Conservation (phyloP, 192 early-diverging fungal genomes). For the Podila horticola region DNA sequence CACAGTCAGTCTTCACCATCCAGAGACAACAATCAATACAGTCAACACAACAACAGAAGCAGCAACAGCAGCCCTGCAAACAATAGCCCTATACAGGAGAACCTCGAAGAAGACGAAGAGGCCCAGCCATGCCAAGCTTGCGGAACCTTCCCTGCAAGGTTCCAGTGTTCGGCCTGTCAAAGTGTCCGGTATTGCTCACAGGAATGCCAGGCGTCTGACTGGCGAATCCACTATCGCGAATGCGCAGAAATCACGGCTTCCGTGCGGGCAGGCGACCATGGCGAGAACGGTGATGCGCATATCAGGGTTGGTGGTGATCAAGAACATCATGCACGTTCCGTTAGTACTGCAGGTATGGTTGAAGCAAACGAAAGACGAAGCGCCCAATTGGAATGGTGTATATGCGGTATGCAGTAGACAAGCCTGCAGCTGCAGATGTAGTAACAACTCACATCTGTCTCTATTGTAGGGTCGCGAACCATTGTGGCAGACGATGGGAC, state of each 20-base stretch:
- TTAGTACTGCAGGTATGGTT: neutral
- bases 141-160: constrained; percentile 34
- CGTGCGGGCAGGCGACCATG: constrained; percentile 9
- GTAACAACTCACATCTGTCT: constrained; percentile 28
- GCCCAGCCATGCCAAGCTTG: constrained; percentile 46
- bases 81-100: neutral
- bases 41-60: neutral
- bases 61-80: neutral
- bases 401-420: no score
- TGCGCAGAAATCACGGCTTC: constrained; percentile 53
- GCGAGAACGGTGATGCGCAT: neutral
- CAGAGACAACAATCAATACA: neutral
- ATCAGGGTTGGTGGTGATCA: neutral
- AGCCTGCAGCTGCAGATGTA: no score
- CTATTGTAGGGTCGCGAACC: neutral
- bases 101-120: constrained; percentile 6
- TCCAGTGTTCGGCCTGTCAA: constrained; percentile 49
- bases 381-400: neutral
- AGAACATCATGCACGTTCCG: neutral
- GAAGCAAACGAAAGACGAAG: neutral
- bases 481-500: constrained; percentile 6
- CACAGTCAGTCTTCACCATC: neutral
- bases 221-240: constrained; percentile 60
- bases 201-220: constrained; percentile 68
- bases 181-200: constrained; percentile 66